phyloP scores from a whole-genome alignment of 1,284 basidiomycete species.

The Rhodotorula glutinis region DNA sequence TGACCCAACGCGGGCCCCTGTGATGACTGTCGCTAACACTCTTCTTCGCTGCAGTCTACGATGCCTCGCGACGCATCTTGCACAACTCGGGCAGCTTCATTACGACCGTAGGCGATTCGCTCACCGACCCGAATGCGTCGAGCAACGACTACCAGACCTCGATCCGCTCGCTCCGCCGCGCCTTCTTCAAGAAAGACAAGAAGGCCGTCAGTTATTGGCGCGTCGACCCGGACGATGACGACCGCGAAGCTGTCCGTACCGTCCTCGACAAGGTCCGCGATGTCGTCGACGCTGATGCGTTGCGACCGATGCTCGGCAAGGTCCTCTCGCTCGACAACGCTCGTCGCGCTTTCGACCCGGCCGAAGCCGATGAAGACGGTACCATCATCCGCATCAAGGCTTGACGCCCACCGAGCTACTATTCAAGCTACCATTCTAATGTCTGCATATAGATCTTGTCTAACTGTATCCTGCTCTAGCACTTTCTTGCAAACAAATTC shows the following conservation, averaged over 20 bases:
- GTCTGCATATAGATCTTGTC: background rate
- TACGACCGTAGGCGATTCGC: constrained; percentile 47
- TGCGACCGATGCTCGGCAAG: constrained; percentile 28
- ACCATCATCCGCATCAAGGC: constrained; percentile 19
- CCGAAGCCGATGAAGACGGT: constrained; percentile 12
- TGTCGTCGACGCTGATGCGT: constrained; percentile 30
- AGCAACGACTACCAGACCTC: constrained; percentile 16
- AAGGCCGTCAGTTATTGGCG: constrained; percentile 49
- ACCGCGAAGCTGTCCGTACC: constrained; percentile 27
- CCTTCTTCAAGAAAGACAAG: constrained; percentile 51
- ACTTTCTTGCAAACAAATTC: no score
- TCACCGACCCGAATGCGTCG: constrained; percentile 26
- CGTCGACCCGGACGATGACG: constrained; percentile 32
- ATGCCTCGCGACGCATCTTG: constrained; percentile 50
- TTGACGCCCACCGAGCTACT: no score
- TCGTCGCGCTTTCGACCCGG: constrained; percentile 25
- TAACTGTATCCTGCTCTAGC: background rate
- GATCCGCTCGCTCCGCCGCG: constrained; percentile 46
- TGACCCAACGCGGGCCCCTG: no score
- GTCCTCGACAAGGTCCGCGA: constrained; percentile 33
- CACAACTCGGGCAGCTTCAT: constrained; percentile 46
- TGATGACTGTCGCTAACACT: background rate
- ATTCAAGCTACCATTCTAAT: no score
- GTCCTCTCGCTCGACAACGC: constrained; percentile 32
- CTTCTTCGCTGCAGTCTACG: constrained; percentile 43